Base-by-base conservation (phyloP, 1,284 basidiomycete genomes). In the Inonotus hispidus region DNA sequence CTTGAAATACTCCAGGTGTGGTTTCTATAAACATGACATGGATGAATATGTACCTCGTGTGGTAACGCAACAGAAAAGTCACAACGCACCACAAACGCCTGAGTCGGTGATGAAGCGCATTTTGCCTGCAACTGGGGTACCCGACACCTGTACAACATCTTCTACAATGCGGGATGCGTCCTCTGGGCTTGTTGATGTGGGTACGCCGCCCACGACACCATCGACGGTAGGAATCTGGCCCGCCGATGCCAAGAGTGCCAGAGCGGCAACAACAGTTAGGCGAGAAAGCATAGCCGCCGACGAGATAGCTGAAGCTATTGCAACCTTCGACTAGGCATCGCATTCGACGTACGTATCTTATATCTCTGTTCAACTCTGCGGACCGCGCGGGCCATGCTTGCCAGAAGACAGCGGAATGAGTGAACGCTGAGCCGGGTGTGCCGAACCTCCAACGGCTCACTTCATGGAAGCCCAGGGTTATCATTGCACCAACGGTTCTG, bases 1-100 rank as follows among this genome's bases (percentile, higher is more conserved):
- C 82, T 65, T 83, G 81, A 65, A 77, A 81, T 0, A 84, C 81
- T 16, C 78, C 79, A 7, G 77, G 75, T 0, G 82, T 83, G 1
- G 80, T 84, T 70, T 85, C 82, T 81, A 60, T 23, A 32, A 35
- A 53, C 41, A 39, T 19, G 37, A 50, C 35, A 39, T 58, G 13
- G 14, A 29, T 45, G 1, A 5, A 6, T 14, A 32, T 23, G 38
- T 50, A 25, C 23, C 2, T 39, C 23, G 35, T 23, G 11, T 27
- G 19, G 25, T 56, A 14, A 13, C 19, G 7, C 41, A 43, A n/a
- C 1, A 13, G 39, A 52, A 21, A 19, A 53, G 19, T 23, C 37
- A 19, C 16, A n/a, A 43, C 60, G 35, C 52, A 67, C 66, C 66
- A 56, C 64, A 67, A 41, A 67, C 61, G 23, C 66, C 64, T 2